Conservation (phyloP, 129 eudicot species). For the Escallonia herrerae region DNA sequence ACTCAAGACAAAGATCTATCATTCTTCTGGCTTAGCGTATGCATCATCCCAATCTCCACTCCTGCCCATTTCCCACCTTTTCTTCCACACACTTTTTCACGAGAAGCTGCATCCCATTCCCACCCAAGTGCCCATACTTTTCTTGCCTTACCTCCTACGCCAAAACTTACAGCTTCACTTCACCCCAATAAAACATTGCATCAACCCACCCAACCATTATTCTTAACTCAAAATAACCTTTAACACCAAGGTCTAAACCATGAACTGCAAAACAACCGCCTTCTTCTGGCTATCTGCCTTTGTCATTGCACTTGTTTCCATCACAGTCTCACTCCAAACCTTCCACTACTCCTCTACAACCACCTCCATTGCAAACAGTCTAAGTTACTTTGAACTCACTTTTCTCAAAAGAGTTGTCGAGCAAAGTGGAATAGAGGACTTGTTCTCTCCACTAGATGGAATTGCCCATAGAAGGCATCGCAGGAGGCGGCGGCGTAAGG, state of each 20-base stretch:
- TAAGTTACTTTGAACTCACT: constrained; percentile 14
- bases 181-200: constrained; percentile 3
- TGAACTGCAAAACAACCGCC: constrained; percentile 34
- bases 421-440: constrained; percentile 26
- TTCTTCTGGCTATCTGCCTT: constrained; percentile 50
- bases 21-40: constrained; percentile 36
- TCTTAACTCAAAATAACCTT: constrained; percentile 15
- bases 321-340: constrained; percentile 18
- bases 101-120: constrained; percentile 1
- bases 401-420: constrained; percentile 21
- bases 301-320: constrained; percentile 48
- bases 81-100: constrained; percentile 15
- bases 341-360: constrained; percentile 14
- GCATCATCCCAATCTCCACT: constrained; percentile 41
- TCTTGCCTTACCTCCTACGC: constrained; percentile 60
- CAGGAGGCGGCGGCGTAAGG: constrained; percentile 13
- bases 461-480: constrained; percentile 1
- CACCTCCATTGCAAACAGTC: constrained; percentile 3
- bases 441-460: constrained; percentile 12
- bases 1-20: neutral
- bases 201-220: constrained; percentile 1
- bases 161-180: constrained; percentile 1
- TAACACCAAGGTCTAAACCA: constrained; percentile 19
- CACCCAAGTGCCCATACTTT: constrained; percentile 20
- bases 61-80: constrained; percentile 15